Evolutionary conservation across 768 basidiomycete species (phyloP), one percentile per base, ranked within the genome.

Genomic region (Mycena rebaudengoi): DNA sequence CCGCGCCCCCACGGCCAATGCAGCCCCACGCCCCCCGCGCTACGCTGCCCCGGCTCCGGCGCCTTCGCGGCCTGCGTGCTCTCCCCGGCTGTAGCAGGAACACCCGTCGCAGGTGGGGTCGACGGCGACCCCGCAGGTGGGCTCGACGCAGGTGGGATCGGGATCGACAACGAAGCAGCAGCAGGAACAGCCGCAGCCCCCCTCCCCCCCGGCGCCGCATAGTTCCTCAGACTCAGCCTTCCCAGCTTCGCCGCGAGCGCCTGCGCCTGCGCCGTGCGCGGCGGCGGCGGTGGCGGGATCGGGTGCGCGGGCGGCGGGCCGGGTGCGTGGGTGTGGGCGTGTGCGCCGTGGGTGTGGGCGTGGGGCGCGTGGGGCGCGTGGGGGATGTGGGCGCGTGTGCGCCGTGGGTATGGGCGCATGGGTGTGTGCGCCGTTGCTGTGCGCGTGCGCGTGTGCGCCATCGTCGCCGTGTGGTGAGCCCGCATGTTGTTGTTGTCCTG

Each of bases 151-250:
- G n/a, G n/a, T n/a, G n/a, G n/a, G n/a, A n/a, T n/a, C n/a, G n/a
- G n/a, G n/a, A n/a, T n/a, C n/a, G n/a, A n/a, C 50, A 78, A 76
- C 50, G 78, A 76, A 29, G 76, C 76, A 32, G 75, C 75, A 10
- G 72, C 72, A 1, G 73, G 73, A 69, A 78, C 67, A 68, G 51
- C 70, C 54, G 68, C 41, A 35, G 53, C 62, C 28, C 59, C 12
- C 49, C 65, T 64, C 54, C 21, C 39, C 1, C 50, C 52, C n/a
- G 78, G 78, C 35, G 79, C 70, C 6, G 64, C 74, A 46, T 79
- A 79, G 50, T 79, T 80, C 54, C 69, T 61, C 3, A 79, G 61
- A 39, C 49, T 66, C 48, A 79, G 67, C 63, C 69, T 71, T 21
- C 74, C 77, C 1, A 69, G 60, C 62, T 63, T 58, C 44, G 66